A percentile compares a stretch with the other conserved stretches of the same genome.
These are phyloP conservation scores for Kappamyces sp. DNA, from an alignment of 192 early-diverging fungal genomes.

Conservation along the genomic window DNA sequence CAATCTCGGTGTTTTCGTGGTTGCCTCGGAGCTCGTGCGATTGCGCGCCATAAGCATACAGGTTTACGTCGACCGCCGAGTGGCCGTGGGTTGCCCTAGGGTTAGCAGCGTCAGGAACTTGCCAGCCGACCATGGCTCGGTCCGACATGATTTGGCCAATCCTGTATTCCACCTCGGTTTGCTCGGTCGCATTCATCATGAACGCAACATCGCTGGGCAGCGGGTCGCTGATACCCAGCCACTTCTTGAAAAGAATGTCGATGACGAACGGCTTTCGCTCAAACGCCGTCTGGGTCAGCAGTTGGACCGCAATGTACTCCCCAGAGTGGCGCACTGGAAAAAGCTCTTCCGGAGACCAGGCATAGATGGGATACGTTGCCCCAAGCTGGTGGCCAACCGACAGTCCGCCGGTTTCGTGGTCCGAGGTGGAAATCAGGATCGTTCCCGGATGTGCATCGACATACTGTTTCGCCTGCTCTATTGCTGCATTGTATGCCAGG, in stretches of 20 bases:
- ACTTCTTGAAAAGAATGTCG: slow-evolving; percentile 54
- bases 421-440: slow-evolving; percentile 78
- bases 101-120: slow-evolving; percentile 29
- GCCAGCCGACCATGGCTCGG: slow-evolving; percentile 48
- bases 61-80: slow-evolving; percentile 90
- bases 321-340: slow-evolving; percentile 61
- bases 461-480: slow-evolving; percentile 67
- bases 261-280: slow-evolving; percentile 32
- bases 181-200: slow-evolving; percentile 45
- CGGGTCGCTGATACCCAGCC: slow-evolving; percentile 49
- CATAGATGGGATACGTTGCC: slow-evolving; percentile 76
- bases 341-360: slow-evolving; percentile 68
- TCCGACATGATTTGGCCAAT: slow-evolving; percentile 28
- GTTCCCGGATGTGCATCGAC: slow-evolving; percentile 76
- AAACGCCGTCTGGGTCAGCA: slow-evolving; percentile 10
- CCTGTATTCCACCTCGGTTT: slow-evolving; percentile 11
- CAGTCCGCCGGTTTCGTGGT: slow-evolving; percentile 98
- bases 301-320: slow-evolving; percentile 31
- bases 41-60: slow-evolving; percentile 74
- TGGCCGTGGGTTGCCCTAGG: slow-evolving; percentile 83
- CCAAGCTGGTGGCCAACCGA: slow-evolving; percentile 70
- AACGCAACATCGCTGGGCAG: slow-evolving; percentile 35
- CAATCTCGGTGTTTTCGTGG: slow-evolving; percentile 87
- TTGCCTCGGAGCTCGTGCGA: slow-evolving; percentile 62
- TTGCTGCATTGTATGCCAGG: slow-evolving; percentile 76